Evolutionary conservation across 805 yeast species (phyloP), one percentile per base, ranked within the genome.

Genomic region (Kluyveromyces siamensis): DNA sequence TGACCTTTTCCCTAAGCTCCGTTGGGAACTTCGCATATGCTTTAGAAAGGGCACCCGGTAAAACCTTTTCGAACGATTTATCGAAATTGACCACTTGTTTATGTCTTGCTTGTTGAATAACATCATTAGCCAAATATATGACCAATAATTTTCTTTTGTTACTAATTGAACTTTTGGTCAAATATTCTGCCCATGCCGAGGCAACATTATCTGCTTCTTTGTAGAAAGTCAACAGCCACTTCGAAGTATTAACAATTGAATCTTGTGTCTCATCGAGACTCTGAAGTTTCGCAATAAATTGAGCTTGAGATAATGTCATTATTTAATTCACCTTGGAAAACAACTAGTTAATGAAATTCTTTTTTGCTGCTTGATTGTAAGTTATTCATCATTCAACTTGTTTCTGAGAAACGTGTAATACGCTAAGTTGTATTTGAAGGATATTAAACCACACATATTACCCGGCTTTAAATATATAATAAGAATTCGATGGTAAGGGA

Each of bases 1-100:
- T 74, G 10, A 81, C 72, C 48, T 80, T 78, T 43, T 73, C 74
- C 50, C 72, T 72, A 10, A 75, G 64, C n/a, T 73, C 77, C 37
- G 58, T 48, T 13, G 72, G 68, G n/a, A 67, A 62, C 19, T 56
- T 62, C 2, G 62, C 56, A 53, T 69, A 72, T 10, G 72, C 71
- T 3, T 50, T 52, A 5, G 55, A 62, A 11, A 75, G 48, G 1
- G 72, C 69, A 13, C 53, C 63, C 2, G 72, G 68, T 18, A 59
- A 52, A 9, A 61, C 60, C 2, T 25, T 46, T 14, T 61, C 64
- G 48, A 65, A 63, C 8, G 56, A 55, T 6, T 52, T 54, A 46
- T 61, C 62, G 41, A 65, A 63, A 25, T 60, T 60, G 2, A 52
- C 53, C n/a, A 62, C 56, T 36, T 62, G 59, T 49, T 60, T 60